Evolutionary conservation across 768 basidiomycete species (phyloP).

Genomic region (Trichaptum fuscoviolaceum): DNA sequence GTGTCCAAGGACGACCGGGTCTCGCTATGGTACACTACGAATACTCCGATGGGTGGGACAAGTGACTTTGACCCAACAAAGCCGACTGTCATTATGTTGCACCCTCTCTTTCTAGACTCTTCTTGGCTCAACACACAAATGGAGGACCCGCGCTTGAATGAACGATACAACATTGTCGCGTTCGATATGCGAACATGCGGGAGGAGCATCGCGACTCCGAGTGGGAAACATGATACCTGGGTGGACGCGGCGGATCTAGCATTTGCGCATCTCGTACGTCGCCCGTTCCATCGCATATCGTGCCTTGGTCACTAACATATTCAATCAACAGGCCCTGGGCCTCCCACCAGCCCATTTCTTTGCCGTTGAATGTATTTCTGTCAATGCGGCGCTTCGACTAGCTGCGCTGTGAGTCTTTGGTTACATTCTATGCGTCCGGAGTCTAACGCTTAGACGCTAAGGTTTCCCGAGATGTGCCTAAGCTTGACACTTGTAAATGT

Average conservation of each 20-base stretch:
- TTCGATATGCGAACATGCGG: constrained; percentile 69
- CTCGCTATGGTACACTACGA: constrained; percentile 69
- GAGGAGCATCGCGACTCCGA: constrained; percentile 47
- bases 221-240: constrained; percentile 62
- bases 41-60: constrained; percentile 52
- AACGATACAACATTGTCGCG: constrained; percentile 63
- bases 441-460: constrained; percentile 19
- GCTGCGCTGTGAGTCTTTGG: constrained; percentile 49
- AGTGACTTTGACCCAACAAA: constrained; percentile 60
- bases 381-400: constrained; percentile 57
- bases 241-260: constrained; percentile 78
- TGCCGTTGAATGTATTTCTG: constrained; percentile 56
- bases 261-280: constrained; percentile 52
- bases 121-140: constrained; percentile 65
- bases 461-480: constrained; percentile 67
- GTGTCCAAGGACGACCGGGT: constrained; percentile 59
- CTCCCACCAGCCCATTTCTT: constrained; percentile 69
- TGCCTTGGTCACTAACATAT: neutral
- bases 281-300: neutral
- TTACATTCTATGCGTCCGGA: neutral
- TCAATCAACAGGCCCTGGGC: constrained; percentile 42
- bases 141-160: constrained; percentile 56
- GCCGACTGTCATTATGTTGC: constrained; percentile 63
- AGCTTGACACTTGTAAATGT: constrained; percentile 68
- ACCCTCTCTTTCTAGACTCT: constrained; percentile 63